Conservation (phyloP, 805 yeast genomes). For the Kurtzmaniella cleridarum region DNA sequence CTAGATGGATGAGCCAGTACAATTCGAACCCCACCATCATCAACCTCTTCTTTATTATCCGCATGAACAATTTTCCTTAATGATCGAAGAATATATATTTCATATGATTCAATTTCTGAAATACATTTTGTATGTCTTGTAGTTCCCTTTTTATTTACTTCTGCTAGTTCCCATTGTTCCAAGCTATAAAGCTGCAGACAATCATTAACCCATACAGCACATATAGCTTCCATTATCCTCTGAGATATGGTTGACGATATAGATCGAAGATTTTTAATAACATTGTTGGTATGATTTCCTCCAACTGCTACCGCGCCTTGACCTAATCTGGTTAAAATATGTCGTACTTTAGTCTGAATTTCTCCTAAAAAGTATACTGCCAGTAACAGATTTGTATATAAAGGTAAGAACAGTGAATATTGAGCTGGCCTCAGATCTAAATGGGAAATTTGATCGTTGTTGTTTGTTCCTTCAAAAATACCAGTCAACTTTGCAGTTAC, state of each 20-base stretch:
- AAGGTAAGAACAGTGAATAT: slow-evolving; percentile 32
- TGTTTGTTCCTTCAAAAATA: slow-evolving; percentile 22
- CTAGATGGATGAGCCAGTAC: slow-evolving; percentile 35
- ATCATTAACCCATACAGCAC: slow-evolving; percentile 42
- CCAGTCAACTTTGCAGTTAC: slow-evolving; percentile 20
- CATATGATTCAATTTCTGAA: slow-evolving; percentile 31
- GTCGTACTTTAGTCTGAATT: slow-evolving; percentile 21
- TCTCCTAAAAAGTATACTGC: slow-evolving; percentile 30
- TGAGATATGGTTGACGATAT: slow-evolving; percentile 30
- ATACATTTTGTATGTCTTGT: slow-evolving; percentile 30
- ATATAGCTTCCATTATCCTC: slow-evolving; percentile 34
- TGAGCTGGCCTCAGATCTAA: slow-evolving; percentile 31
- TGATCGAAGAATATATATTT: slow-evolving; percentile 22
- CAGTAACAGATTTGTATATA: slow-evolving; percentile 36
- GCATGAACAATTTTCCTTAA: slow-evolving; percentile 16
- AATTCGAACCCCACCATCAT: slow-evolving; percentile 28
- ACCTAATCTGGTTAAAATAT: slow-evolving; percentile 27
- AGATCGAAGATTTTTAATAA: slow-evolving; percentile 28
- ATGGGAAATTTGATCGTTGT: slow-evolving; percentile 13
- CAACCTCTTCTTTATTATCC: slow-evolving; percentile 13
- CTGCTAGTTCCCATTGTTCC: slow-evolving; percentile 33
- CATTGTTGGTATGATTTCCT: slow-evolving; percentile 31
- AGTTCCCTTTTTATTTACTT: slow-evolving; percentile 2
- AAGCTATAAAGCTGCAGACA: slow-evolving; percentile 39
- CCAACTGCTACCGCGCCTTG: slow-evolving; percentile 27